Evolutionary conservation across 306 rosid species (phyloP).

Genomic region (Dalbergia oliveri): DNA sequence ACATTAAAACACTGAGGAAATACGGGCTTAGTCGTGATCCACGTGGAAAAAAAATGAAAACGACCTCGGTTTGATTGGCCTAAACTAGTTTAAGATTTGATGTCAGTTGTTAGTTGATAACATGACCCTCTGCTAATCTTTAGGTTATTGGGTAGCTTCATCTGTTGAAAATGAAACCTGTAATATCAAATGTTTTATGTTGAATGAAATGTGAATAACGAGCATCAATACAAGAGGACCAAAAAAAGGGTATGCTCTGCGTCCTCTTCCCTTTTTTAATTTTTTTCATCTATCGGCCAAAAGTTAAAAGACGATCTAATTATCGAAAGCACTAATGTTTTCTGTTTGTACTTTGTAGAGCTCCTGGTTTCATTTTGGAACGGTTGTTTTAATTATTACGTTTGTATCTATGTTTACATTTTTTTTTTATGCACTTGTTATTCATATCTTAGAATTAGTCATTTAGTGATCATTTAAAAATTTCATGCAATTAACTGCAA

Average conservation of each 20-base stretch:
- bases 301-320: neutral
- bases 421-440: neutral
- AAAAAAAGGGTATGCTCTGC: neutral
- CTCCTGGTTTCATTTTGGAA: conserved; percentile 35
- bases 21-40: conserved; percentile 82
- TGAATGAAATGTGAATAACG: conserved; percentile 32
- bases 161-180: conserved; percentile 37
- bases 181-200: conserved; percentile 32
- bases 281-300: neutral
- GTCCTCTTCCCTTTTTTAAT: neutral
- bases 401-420: neutral
- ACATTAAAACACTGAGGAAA: conserved; percentile 74
- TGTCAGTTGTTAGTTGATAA: conserved; percentile 5
- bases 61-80: conserved; percentile 22
- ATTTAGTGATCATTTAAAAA: neutral
- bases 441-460: neutral
- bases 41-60: conserved; percentile 66
- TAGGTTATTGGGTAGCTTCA: conserved; percentile 29
- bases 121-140: conserved; percentile 4
- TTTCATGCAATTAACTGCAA: neutral
- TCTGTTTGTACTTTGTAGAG: conserved; percentile 13
- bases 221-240: neutral
- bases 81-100: conserved; percentile 41
- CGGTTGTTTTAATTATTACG: neutral
- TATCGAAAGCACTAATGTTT: conserved; percentile 17